phyloP scores from a whole-genome alignment of 441 rosid genomes.

The Populus trichocarpa region DNA sequence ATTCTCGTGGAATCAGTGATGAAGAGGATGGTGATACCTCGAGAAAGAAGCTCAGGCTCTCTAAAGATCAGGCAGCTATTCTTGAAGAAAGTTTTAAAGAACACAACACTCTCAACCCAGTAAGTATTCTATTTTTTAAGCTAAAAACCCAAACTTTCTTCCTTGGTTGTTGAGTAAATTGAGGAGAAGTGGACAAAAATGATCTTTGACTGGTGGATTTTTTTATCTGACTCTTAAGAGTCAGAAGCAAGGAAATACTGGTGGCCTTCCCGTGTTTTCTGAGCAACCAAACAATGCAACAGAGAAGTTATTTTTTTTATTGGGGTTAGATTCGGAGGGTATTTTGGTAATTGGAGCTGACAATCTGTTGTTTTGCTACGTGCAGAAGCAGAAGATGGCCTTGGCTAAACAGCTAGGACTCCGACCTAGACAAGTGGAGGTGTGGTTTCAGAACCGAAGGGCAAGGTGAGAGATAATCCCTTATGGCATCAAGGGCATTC shows the following conservation, averaged over 20 bases:
- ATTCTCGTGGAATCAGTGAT: slow-evolving; percentile 68
- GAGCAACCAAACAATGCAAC: too few species aligned
- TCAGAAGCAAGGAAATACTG: background rate
- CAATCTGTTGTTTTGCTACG: background rate
- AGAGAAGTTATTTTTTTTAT: too few species aligned
- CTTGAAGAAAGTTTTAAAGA: slow-evolving; percentile 93
- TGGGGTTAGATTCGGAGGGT: background rate
- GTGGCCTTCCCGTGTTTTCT: too few species aligned
- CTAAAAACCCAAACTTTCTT: too few species aligned
- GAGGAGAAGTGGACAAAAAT: too few species aligned
- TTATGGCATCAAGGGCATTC: background rate
- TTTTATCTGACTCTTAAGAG: background rate
- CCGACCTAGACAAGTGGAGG: slow-evolving; percentile 89
- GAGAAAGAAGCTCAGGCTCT: slow-evolving; percentile 83
- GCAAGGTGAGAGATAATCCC: slow-evolving; percentile 64
- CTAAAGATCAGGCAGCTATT: slow-evolving; percentile 86
- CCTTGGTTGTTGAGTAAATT: too few species aligned
- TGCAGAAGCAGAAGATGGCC: slow-evolving; percentile 82
- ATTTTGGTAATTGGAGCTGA: slow-evolving; percentile 17
- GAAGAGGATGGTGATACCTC: slow-evolving; percentile 88
- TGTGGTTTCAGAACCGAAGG: slow-evolving; percentile 98
- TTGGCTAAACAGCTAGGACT: slow-evolving; percentile 88
- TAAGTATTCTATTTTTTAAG: slow-evolving; percentile 29
- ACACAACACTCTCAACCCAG: slow-evolving; percentile 91
- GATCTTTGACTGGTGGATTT: too few species aligned